Evolutionary conservation across 805 yeast species (phyloP).

Genomic region (Spathaspora hagerdaliae): DNA sequence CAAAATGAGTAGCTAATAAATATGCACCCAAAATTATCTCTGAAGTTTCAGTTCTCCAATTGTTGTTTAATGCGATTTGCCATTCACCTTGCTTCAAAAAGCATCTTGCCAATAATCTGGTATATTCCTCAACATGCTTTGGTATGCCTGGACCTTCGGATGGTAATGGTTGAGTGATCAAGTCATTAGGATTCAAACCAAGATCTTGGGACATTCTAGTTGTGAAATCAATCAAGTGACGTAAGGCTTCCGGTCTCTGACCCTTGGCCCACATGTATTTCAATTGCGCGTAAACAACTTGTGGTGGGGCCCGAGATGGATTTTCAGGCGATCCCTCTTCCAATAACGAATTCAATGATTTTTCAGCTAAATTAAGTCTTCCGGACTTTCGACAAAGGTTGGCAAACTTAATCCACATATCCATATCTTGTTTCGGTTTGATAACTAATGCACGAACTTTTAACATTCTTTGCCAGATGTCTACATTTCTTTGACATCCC

Average conservation of each 20-base stretch:
- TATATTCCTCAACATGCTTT: conserved; percentile 75
- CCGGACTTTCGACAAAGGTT: conserved; percentile 94
- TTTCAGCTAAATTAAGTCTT: conserved; percentile 86
- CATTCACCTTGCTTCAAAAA: conserved; percentile 98
- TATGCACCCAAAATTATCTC: conserved; percentile 89
- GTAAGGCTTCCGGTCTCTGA: conserved; percentile 78
- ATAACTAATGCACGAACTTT: conserved; percentile 91
- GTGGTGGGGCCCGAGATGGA: conserved; percentile 86
- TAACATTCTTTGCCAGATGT: conserved; percentile 96
- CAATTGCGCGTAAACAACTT: conserved; percentile 93
- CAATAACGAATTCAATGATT: conserved; percentile 73
- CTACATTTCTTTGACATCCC: conserved; percentile 96
- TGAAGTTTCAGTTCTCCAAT: conserved; percentile 75
- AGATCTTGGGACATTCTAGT: conserved; percentile 85
- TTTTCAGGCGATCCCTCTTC: conserved; percentile 66
- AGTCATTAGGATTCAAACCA: conserved; percentile 81
- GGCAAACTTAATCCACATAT: conserved; percentile 97
- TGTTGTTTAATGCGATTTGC: conserved; percentile 78
- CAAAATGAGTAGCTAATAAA: conserved; percentile 91
- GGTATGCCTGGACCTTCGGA: conserved; percentile 66
- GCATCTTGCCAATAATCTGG: conserved; percentile 85
- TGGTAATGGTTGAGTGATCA: conserved; percentile 82
- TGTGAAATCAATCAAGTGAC: conserved; percentile 84
- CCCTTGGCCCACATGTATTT: conserved; percentile 98
- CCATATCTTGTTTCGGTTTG: conserved; percentile 94